These are phyloP conservation scores for Themeda triandra DNA, from an alignment of 176 grass and related monocot genomes.

Conservation along the genomic window DNA sequence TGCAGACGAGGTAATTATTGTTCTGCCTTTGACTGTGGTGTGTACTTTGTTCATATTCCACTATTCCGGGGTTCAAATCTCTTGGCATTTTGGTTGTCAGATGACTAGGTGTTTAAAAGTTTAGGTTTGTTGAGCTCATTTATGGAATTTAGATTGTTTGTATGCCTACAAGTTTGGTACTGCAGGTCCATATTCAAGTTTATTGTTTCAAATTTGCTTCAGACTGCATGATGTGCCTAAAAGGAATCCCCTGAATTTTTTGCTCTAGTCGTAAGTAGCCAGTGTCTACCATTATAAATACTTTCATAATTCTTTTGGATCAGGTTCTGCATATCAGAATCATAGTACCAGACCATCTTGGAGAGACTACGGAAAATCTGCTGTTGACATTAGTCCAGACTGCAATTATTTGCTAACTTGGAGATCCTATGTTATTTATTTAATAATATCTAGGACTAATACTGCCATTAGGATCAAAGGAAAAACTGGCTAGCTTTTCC, in stretches of 20 bases:
- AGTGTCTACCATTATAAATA: too few relatives aligned
- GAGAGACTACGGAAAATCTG: too few relatives aligned
- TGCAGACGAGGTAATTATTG: conserved; percentile 17
- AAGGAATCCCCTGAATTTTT: not conserved
- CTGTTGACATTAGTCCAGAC: not conserved
- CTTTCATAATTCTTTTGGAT: too few relatives aligned
- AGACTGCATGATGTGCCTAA: not conserved
- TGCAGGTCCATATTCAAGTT: not conserved
- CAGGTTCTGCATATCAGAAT: too few relatives aligned
- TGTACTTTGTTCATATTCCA: not conserved
- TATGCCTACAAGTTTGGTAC: too few relatives aligned
- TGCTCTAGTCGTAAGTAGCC: not conserved
- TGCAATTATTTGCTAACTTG: too few relatives aligned
- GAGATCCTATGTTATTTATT: too few relatives aligned
- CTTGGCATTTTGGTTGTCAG: not conserved
- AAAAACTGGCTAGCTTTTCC: too few relatives aligned
- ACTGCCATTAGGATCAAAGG: too few relatives aligned
- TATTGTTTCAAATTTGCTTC: not conserved
- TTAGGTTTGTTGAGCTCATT: not conserved
- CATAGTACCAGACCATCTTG: too few relatives aligned
- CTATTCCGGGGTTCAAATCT: not conserved
- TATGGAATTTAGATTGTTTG: not conserved
- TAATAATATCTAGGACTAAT: too few relatives aligned
- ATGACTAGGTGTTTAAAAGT: not conserved
- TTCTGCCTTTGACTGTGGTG: not conserved